A percentile compares a stretch with the other conserved stretches of the same genome.
Evolutionary conservation across 1,284 basidiomycete species (phyloP).

Genomic region (Ustilago xerochloae): DNA sequence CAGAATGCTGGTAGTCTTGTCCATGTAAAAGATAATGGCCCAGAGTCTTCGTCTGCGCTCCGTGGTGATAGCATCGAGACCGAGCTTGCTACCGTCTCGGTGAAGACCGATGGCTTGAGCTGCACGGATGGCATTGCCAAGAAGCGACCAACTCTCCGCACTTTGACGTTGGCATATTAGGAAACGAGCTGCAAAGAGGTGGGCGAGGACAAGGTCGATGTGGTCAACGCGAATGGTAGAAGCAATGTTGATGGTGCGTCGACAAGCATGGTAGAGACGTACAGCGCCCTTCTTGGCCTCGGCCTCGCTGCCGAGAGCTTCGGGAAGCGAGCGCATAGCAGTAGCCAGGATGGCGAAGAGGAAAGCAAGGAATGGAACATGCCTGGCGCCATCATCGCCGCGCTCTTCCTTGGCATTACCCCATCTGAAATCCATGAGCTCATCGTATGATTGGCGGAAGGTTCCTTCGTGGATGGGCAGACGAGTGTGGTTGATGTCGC

Average conservation of each 20-base stretch:
- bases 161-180: slow-evolving; percentile 87
- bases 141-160: slow-evolving; percentile 93
- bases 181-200: slow-evolving; percentile 78
- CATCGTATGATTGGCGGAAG: slow-evolving; percentile 82
- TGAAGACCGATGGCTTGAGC: slow-evolving; percentile 94
- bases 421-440: slow-evolving; percentile 74
- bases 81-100: slow-evolving; percentile 81
- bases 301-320: slow-evolving; percentile 70
- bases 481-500: slow-evolving; percentile 86
- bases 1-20: slow-evolving; percentile 85
- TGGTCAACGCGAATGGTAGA: slow-evolving; percentile 62
- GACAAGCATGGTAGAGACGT: slow-evolving; percentile 75
- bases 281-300: slow-evolving; percentile 58
- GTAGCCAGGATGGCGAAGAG: slow-evolving; percentile 94
- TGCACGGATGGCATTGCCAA: slow-evolving; percentile 90
- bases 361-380: slow-evolving; percentile 87
- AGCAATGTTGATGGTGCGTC: slow-evolving; percentile 57
- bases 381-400: slow-evolving; percentile 74
- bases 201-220: slow-evolving; percentile 63
- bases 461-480: slow-evolving; percentile 89
- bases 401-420: slow-evolving; percentile 52
- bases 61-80: slow-evolving; percentile 76
- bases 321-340: slow-evolving; percentile 84
- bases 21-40: slow-evolving; percentile 92
- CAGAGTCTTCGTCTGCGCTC: slow-evolving; percentile 92